Evolutionary conservation across 2,329 filamentous ascomycete species (phyloP).

Genomic region (Nemania sp.): DNA sequence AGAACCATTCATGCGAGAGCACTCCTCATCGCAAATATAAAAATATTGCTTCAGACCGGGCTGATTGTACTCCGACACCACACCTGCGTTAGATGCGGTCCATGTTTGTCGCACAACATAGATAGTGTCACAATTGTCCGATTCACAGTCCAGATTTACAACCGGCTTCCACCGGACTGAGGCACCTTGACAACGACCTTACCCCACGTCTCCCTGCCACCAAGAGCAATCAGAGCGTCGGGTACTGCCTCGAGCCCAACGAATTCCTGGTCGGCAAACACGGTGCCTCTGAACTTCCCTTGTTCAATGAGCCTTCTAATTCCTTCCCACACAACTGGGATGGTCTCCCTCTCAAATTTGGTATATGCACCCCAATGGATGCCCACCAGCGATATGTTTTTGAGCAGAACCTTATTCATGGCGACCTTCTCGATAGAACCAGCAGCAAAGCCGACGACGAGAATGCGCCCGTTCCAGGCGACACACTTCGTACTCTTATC

Average conservation of each 20-base stretch:
- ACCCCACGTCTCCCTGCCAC: constrained; percentile 85
- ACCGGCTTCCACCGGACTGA: constrained; percentile 63
- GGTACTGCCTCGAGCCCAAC: constrained; percentile 80
- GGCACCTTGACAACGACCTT: constrained; percentile 91
- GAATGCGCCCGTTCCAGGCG: constrained; percentile 86
- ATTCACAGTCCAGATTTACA: no score
- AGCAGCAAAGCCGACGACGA: constrained; percentile 88
- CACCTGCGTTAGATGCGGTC: no score
- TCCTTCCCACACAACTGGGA: constrained; percentile 77
- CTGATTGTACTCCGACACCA: no score
- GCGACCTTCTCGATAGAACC: constrained; percentile 88
- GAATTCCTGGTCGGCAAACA: constrained; percentile 81
- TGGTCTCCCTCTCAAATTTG: constrained; percentile 69
- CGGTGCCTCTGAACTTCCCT: constrained; percentile 80
- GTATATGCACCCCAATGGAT: constrained; percentile 91
- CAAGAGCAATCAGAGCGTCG: constrained; percentile 75
- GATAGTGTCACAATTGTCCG: no score
- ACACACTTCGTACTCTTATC: constrained; percentile 88
- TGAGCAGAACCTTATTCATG: constrained; percentile 88
- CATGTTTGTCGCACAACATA: no score
- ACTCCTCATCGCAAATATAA: no score
- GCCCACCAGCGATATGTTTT: constrained; percentile 89
- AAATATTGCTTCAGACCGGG: no score
- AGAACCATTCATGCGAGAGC: no score
- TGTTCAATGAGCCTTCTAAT: constrained; percentile 76